A percentile compares a stretch with the other conserved stretches of the same genome.
phyloP scores from a whole-genome alignment of 2,329 filamentous ascomycete species.

The Aspergillus oerlinghausenensis region DNA sequence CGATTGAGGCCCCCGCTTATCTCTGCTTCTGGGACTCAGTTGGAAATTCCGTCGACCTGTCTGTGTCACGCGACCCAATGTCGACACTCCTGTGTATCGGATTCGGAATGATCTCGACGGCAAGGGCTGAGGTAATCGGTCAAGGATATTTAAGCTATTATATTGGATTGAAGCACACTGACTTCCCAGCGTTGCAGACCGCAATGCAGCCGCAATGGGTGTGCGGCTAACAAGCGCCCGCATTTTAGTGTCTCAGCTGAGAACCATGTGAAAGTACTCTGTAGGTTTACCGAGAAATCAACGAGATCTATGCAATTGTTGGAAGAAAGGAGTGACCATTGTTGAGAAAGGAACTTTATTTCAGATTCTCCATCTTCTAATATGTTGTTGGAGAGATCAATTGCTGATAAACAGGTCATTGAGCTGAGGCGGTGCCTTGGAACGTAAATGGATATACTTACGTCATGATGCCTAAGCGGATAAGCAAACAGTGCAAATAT shows the following conservation, averaged over 20 bases:
- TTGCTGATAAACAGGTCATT: neutral
- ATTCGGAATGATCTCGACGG: neutral
- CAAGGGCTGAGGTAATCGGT: neutral
- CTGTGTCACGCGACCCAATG: neutral
- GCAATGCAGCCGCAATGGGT: neutral
- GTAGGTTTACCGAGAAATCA: neutral
- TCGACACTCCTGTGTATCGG: neutral
- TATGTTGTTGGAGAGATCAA: neutral
- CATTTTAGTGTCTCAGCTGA: neutral
- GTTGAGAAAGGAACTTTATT: neutral
- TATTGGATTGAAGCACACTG: neutral
- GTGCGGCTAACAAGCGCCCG: neutral
- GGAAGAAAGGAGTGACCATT: neutral
- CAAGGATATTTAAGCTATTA: neutral
- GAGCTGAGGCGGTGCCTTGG: neutral
- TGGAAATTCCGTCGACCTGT: neutral
- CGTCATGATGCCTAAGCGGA: conserved; percentile 11
- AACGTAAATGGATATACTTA: neutral
- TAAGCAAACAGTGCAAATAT: neutral
- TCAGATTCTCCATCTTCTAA: neutral
- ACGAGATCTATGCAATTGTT: neutral
- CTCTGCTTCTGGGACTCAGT: neutral
- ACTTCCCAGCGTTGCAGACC: neutral
- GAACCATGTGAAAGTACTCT: neutral
- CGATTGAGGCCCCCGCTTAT: neutral